phyloP scores from a whole-genome alignment of 2,329 filamentous ascomycete species.

The Aureobasidium sp. region DNA sequence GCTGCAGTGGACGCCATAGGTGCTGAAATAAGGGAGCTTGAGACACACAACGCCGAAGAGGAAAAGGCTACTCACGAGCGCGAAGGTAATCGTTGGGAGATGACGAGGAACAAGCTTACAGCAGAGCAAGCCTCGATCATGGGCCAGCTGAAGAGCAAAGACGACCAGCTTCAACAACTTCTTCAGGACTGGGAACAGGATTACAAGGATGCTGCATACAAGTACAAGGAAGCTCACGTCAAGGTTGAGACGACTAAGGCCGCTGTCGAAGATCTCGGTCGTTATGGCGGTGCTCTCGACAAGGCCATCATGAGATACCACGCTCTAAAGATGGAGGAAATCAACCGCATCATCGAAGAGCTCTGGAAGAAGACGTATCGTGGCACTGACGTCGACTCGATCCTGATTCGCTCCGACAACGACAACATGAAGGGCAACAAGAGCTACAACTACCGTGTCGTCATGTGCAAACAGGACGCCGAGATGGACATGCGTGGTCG shows the following conservation, averaged over 20 bases:
- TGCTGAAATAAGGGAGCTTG: slow-evolving; percentile 64
- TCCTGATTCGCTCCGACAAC: slow-evolving; percentile 86
- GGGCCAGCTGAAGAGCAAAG: slow-evolving; percentile 76
- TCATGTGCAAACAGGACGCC: slow-evolving; percentile 94
- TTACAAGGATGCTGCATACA: slow-evolving; percentile 72
- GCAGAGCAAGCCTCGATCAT: slow-evolving; percentile 68
- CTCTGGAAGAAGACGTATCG: slow-evolving; percentile 97
- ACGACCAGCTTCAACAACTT: slow-evolving; percentile 68
- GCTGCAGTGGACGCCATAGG: slow-evolving; percentile 61
- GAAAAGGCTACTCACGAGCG: slow-evolving; percentile 68
- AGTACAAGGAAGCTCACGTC: slow-evolving; percentile 83
- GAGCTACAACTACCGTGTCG: slow-evolving; percentile 92
- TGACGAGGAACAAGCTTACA: slow-evolving; percentile 59
- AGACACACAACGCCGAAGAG: slow-evolving; percentile 71
- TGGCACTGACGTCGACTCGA: slow-evolving; percentile 94
- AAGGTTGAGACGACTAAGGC: slow-evolving; percentile 87
- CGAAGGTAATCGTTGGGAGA: slow-evolving; percentile 63
- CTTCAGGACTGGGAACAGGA: slow-evolving; percentile 75
- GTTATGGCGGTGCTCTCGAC: slow-evolving; percentile 78
- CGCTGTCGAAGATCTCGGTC: slow-evolving; percentile 80
- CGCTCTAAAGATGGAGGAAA: slow-evolving; percentile 93
- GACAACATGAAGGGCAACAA: slow-evolving; percentile 69
- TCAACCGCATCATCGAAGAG: slow-evolving; percentile 89
- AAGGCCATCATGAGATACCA: slow-evolving; percentile 98
- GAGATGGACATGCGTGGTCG: slow-evolving; percentile 99